Conservation (phyloP, 805 yeast genomes). For the Sugiyamaella americana region DNA sequence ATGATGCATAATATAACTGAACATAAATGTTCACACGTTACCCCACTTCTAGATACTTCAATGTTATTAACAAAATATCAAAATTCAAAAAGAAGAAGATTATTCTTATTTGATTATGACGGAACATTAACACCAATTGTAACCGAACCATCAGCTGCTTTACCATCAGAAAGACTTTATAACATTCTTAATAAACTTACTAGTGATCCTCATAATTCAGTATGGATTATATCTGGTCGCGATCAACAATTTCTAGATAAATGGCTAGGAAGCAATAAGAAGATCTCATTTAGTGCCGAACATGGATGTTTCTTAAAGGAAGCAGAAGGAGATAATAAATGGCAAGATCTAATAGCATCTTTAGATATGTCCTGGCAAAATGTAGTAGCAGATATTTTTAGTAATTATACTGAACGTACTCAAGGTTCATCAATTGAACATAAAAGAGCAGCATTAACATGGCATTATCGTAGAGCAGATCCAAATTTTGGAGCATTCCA, state of each 20-base stretch:
- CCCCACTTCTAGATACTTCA: slow-evolving; percentile 79
- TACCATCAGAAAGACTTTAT: slow-evolving; percentile 73
- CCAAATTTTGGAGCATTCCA: slow-evolving; percentile 89
- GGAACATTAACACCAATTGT: slow-evolving; percentile 98
- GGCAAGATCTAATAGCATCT: slow-evolving; percentile 81
- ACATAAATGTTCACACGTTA: slow-evolving; percentile 47
- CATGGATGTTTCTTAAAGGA: slow-evolving; percentile 90
- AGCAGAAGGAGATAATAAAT: slow-evolving; percentile 34
- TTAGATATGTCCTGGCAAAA: slow-evolving; percentile 93
- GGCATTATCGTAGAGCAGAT: slow-evolving; percentile 96
- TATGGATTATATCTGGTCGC: slow-evolving; percentile 95
- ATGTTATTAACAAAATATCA: slow-evolving; percentile 53
- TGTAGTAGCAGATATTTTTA: slow-evolving; percentile 70
- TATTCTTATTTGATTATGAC: slow-evolving; percentile 91
- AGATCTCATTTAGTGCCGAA: slow-evolving; percentile 86
- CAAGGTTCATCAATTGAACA: slow-evolving; percentile 84
- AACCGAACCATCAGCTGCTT: slow-evolving; percentile 95
- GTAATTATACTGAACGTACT: slow-evolving; percentile 73
- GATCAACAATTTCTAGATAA: slow-evolving; percentile 83
- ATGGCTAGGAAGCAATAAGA: slow-evolving; percentile 69
- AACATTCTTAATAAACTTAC: slow-evolving; percentile 53
- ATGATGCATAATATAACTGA: slow-evolving; percentile 30
- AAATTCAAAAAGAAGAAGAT: slow-evolving; percentile 50
- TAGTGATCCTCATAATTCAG: slow-evolving; percentile 71
- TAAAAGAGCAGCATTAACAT: slow-evolving; percentile 89